These are phyloP conservation scores for Paraleonurus japonicus DNA, from an alignment of 257 asterid species.

Conservation along the genomic window DNA sequence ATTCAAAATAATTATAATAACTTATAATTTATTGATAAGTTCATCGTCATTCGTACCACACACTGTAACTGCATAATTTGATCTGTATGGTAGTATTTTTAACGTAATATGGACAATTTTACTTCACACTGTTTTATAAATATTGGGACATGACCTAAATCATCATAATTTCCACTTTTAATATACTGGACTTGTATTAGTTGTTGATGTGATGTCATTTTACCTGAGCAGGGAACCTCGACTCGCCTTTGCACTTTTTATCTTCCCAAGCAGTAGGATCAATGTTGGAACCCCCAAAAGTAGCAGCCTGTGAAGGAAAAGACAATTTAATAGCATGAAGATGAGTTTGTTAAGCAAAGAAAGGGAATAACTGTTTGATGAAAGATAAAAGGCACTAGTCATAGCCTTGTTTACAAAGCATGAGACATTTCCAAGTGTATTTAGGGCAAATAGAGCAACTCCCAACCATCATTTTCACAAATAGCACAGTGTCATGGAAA, in stretches of 20 bases:
- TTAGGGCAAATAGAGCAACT: neutral
- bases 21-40: too few species aligned
- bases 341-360: neutral
- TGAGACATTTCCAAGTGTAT: neutral
- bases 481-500: neutral
- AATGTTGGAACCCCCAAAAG: conserved; percentile 93
- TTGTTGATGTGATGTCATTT: conserved; percentile 6
- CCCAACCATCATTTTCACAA: neutral
- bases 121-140: neutral
- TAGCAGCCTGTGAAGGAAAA: conserved; percentile 50
- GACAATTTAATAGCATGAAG: neutral
- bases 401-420: neutral
- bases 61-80: neutral
- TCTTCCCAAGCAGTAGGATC: conserved; percentile 99
- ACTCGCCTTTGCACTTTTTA: conserved; percentile 95
- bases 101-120: neutral
- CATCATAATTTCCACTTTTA: neutral
- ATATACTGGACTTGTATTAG: neutral
- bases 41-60: neutral
- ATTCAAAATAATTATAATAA: too few species aligned
- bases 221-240: conserved; percentile 99
- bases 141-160: neutral
- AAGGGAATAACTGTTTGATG: neutral
- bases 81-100: neutral
- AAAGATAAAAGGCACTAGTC: neutral